Evolutionary conservation across 2,329 filamentous ascomycete genomes (phyloP), one percentile per base, ranked within the genome.

Genomic region (Colletotrichum tropicicola): DNA sequence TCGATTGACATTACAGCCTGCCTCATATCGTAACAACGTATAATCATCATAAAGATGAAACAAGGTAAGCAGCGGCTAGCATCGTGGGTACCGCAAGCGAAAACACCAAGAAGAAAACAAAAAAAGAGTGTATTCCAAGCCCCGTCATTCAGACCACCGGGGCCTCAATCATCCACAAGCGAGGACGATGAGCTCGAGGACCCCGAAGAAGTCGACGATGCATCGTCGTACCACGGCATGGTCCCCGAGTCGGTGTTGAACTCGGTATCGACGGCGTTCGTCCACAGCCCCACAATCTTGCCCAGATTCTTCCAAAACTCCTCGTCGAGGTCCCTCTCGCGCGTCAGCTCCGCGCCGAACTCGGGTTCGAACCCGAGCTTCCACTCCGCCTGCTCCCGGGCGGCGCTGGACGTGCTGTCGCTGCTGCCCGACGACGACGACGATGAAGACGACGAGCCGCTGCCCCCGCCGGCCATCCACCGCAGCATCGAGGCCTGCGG

Each of bases 201-300:
- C 2, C 17, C 19, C 4, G 57, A 37, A 5, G 8, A 6, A 6
- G 12, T 10, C n/a, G 61, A 61, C 17, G 56, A 25, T 0, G 56
- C 57, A 13, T 61, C 44, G 7, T 61, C 56, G 19, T 61, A 61
- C 13, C 57, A 65, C 23, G 61, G 57, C 25, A 65, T 39, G 5
- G 23, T 52, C 4, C 49, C 61, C 5, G 49, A 49, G 44, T 61
- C 49, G 0, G 57, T 45, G 35, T 41, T 39, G 28, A 61, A 60
- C 35, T 60, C 43, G 19, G 61, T 65, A 8, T 65, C 61, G 1
- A 35, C 30, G 17, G 61, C 61, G 37, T 65, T 51, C 1, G 61
- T 65, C 61, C 61, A 65, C 57, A 54, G 15, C 21, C 48, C 57
- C 19, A 61, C 57, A 23, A 59, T 27, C 35, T 3, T 28, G 3